A percentile compares a stretch with the other conserved stretches of the same genome.
These are phyloP conservation scores for Cornus kousa DNA, from an alignment of 148 eudicot species.

Conservation along the genomic window DNA sequence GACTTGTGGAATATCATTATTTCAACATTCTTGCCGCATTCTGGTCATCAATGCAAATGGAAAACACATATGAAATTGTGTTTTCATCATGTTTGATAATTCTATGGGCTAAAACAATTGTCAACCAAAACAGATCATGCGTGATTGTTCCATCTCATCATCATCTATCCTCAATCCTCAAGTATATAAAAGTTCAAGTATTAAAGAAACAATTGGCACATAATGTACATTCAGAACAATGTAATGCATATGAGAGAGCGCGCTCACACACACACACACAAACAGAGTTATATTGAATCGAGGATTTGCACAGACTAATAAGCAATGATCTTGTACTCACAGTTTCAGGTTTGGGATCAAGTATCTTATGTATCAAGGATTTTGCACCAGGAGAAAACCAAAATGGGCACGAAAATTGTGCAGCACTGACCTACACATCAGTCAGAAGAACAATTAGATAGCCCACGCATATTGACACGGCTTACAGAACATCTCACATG, in stretches of 20 bases:
- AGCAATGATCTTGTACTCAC: constrained; percentile 41
- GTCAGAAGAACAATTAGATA: constrained; percentile 15
- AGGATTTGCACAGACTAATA: background rate
- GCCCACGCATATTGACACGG: background rate
- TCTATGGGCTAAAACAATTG: constrained; percentile 1
- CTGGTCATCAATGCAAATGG: background rate
- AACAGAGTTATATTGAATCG: background rate
- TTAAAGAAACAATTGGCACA: background rate
- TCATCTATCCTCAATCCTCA: background rate
- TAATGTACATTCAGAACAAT: constrained; percentile 1
- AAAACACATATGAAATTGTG: background rate
- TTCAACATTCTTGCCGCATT: background rate
- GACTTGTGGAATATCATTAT: background rate
- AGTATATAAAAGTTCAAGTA: background rate
- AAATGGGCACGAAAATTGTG: constrained; percentile 71
- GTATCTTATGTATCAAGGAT: constrained; percentile 70
- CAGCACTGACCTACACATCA: constrained; percentile 65
- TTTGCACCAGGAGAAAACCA: constrained; percentile 82
- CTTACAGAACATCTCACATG: too few relatives aligned
- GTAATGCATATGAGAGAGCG: background rate
- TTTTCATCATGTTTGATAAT: background rate
- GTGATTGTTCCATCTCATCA: background rate
- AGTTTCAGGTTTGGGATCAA: constrained; percentile 90
- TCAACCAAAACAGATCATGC: background rate
- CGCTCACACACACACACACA: background rate